These are phyloP conservation scores for Aplosporella prunicola DNA, from an alignment of 2,329 filamentous ascomycete species.

Conservation along the genomic window DNA sequence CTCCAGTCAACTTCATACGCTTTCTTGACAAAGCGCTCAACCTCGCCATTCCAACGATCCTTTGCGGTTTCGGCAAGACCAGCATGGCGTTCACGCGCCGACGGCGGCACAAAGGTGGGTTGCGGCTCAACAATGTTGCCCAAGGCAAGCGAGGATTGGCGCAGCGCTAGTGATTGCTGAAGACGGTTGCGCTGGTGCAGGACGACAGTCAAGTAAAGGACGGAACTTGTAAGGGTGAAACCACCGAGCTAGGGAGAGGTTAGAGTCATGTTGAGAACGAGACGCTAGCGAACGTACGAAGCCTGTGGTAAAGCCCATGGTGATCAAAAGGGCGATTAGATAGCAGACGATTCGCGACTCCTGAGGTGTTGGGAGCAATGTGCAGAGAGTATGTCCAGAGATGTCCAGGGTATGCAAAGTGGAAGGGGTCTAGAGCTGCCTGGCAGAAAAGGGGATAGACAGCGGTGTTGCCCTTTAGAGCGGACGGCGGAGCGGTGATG, in stretches of 20 bases:
- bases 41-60: constrained; percentile 40
- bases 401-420: no score
- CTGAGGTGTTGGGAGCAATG: no score
- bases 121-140: constrained; percentile 35
- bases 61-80: constrained; percentile 39
- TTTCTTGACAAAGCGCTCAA: constrained; percentile 35
- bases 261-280: not conserved
- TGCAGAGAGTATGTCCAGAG: no score
- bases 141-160: constrained; percentile 37
- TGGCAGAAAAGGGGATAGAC: no score
- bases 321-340: no score
- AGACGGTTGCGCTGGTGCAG: constrained; percentile 39
- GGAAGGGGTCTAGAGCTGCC: no score
- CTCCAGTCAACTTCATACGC: constrained; percentile 39
- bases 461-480: no score
- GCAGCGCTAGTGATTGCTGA: constrained; percentile 36
- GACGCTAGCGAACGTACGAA: constrained; percentile 30
- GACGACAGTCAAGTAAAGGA: constrained; percentile 30
- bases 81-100: constrained; percentile 28
- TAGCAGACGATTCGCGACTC: no score
- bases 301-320: constrained; percentile 44
- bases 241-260: constrained; percentile 34
- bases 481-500: no score
- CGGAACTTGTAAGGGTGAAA: constrained; percentile 40
- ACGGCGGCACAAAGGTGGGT: constrained; percentile 28